These are phyloP conservation scores for Fusarium graminum DNA, from an alignment of 2,329 filamentous ascomycete species.

Conservation along the genomic window DNA sequence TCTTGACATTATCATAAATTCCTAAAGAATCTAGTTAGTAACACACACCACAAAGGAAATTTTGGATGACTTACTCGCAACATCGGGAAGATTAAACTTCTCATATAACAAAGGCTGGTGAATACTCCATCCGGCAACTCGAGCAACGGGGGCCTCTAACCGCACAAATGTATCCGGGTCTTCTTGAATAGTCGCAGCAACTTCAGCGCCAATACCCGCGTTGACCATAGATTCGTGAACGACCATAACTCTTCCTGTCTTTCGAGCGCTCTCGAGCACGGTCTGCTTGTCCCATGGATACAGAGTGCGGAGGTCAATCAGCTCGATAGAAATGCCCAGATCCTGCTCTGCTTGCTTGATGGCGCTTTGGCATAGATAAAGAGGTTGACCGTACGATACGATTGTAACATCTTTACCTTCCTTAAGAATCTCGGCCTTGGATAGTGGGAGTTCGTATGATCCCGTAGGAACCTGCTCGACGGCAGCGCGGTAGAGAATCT, in stretches of 20 bases:
- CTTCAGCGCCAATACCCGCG: slow-evolving; percentile 87
- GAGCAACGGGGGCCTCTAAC: slow-evolving; percentile 85
- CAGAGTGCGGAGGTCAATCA: slow-evolving; percentile 88
- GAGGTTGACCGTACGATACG: slow-evolving; percentile 88
- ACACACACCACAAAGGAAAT: neutral
- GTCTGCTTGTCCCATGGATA: slow-evolving; percentile 93
- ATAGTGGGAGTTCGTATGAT: slow-evolving; percentile 85
- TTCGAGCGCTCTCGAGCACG: slow-evolving; percentile 83
- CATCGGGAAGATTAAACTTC: slow-evolving; percentile 84
- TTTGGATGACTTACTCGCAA: slow-evolving; percentile 76
- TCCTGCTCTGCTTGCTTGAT: slow-evolving; percentile 81
- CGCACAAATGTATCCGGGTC: slow-evolving; percentile 79
- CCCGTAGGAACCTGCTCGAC: slow-evolving; percentile 90
- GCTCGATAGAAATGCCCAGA: slow-evolving; percentile 80
- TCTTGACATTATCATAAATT: slow-evolving; percentile 78
- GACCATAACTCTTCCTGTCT: slow-evolving; percentile 87
- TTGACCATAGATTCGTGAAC: slow-evolving; percentile 96
- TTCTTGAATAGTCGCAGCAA: slow-evolving; percentile 89
- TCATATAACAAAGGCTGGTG: slow-evolving; percentile 86
- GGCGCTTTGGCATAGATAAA: slow-evolving; percentile 85
- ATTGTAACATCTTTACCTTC: slow-evolving; percentile 84
- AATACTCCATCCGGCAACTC: slow-evolving; percentile 91
- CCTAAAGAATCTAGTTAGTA: slow-evolving; percentile 59
- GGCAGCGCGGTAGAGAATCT: slow-evolving; percentile 90
- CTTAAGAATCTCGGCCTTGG: slow-evolving; percentile 87